Percentiles rank a stretch among this genome's conserved stretches.
Evolutionary conservation across 2,329 filamentous ascomycete species (phyloP).

Genomic region (Diaporthe capsici): DNA sequence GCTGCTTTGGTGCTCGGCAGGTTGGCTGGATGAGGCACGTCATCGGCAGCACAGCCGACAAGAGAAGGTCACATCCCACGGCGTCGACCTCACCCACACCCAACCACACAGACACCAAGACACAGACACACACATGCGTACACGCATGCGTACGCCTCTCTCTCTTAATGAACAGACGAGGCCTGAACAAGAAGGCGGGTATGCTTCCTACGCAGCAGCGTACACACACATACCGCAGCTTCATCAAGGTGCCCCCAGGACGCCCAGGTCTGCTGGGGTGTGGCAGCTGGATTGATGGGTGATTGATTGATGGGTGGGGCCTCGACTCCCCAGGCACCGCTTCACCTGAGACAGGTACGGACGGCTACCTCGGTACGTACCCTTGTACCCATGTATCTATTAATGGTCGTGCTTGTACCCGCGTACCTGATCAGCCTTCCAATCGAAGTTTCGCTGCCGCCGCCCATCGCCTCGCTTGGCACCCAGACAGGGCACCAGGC

Average conservation of each 20-base stretch:
- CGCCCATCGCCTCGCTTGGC: slow-evolving; percentile 21
- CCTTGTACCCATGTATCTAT: slow-evolving; percentile 7
- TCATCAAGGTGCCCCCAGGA: neutral
- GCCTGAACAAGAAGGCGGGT: slow-evolving; percentile 1
- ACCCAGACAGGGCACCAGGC: slow-evolving; percentile 10
- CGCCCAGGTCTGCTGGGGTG: neutral
- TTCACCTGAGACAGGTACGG: slow-evolving; percentile 34
- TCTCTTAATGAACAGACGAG: neutral
- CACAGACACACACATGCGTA: slow-evolving; percentile 14
- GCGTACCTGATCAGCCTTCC: slow-evolving; percentile 4
- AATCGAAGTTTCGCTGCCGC: slow-evolving; percentile 15
- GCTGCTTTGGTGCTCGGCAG: neutral
- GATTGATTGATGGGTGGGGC: slow-evolving; percentile 1
- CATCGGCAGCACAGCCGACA: slow-evolving; percentile 23
- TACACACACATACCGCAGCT: neutral
- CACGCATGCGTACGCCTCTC: neutral
- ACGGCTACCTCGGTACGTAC: slow-evolving; percentile 10
- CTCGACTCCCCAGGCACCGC: slow-evolving; percentile 23
- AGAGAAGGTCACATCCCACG: slow-evolving; percentile 24
- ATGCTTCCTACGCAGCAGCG: slow-evolving; percentile 10
- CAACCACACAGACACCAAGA: neutral
- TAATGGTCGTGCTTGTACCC: neutral
- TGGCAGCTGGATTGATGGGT: neutral
- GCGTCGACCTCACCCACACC: neutral
- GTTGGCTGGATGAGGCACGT: slow-evolving; percentile 15